Evolutionary conservation across 2,329 filamentous ascomycete genomes (phyloP), one percentile per base, ranked within the genome.

Genomic region (Fusarium sp.): DNA sequence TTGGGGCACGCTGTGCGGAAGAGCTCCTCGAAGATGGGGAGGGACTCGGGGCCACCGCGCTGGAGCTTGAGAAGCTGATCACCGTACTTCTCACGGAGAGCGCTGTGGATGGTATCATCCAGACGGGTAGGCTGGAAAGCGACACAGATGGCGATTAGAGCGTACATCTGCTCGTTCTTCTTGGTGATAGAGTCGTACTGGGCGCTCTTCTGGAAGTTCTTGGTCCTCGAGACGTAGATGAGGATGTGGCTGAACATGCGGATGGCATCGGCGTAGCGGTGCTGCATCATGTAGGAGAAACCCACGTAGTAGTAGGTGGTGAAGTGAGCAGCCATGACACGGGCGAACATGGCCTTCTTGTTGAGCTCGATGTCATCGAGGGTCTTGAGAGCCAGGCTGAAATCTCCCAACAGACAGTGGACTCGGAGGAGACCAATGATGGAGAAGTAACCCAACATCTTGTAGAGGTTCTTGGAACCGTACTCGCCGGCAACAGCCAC

Each of bases 221-320:
- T 99, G 78, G 96, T 99, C 76, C 96, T 88, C 73, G 94, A 97
- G 72, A 99, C 94, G 83, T 98, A 99, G 83, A 99, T 91, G 75
- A 99, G 89, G 81, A 99, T 99, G 88, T 99, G 96, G 86, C 93
- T 97, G 89, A 99, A 99, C 91, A 97, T 97, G 87, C 95, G 94
- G 84, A 99, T 97, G 80, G 96, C 96, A 82, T 99, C 96, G 82
- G 94, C 93, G 80, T 99, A 99, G 79, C 96, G 93, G 84, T 96
- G 94, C 93, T 98, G 97, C 96, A 99, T 99, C 95, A 99, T 98
- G 91, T 99, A 99, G 73, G 93, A 97, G 89, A 99, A 99, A 73
- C 96, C 96, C 67, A 99, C 95, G 80, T 98, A 98, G 89, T 99
- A 99, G 89, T 98, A 99, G 70, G 96, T 99, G 73, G 95, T 97